Base-by-base conservation (phyloP, 176 grass and related monocot genomes). In the Musa beccarii region DNA sequence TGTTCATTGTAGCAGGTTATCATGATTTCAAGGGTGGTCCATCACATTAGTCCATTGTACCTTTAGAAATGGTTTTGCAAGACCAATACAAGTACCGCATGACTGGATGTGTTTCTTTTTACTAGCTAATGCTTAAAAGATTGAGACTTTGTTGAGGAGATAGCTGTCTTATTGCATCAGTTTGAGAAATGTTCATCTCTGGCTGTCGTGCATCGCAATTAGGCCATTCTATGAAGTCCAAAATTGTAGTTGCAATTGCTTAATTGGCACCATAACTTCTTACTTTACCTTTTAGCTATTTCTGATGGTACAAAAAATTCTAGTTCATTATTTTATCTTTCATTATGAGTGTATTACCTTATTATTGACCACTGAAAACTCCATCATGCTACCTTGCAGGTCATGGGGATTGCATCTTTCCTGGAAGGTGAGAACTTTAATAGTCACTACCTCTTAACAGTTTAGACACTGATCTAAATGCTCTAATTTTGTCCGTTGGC, bases 321-420 rank as follows among this genome's bases (percentile, higher is more conserved):
- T 70, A 52, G 68, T 51, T 70, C 0, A 51, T n/a, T n/a, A 20
- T 52, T 70, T 9, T 51, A 9, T 49, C 2, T 20, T 10, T 7
- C 34, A 43, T 11, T 49, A 51, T 9, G 9, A 19, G 49, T 65
- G 8, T 65, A 65, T 11, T 12, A 28, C 22, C 15, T 19, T 20
- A 15, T 43, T 17, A 50, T 69, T 51, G 9, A 34, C 17, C 12
- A 14, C 10, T 17, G 11, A 12, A 70, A 51, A 51, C 3, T 52
- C 17, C 10, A 10, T 10, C 63, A 51, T 70, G 17, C 51, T 51
- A 10, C n/a, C 43, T 70, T 22, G 68, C 68, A 70, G 68, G 68
- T 20, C 68, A 70, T 51, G 68, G 43, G 25, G 13, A 70, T 21
- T 70, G 68, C 49, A 70, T 70, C 16, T 70, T 70, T 70, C 68